These are phyloP conservation scores for Sclerotinia nivalis DNA, from an alignment of 2,329 filamentous ascomycete species.

Conservation along the genomic window DNA sequence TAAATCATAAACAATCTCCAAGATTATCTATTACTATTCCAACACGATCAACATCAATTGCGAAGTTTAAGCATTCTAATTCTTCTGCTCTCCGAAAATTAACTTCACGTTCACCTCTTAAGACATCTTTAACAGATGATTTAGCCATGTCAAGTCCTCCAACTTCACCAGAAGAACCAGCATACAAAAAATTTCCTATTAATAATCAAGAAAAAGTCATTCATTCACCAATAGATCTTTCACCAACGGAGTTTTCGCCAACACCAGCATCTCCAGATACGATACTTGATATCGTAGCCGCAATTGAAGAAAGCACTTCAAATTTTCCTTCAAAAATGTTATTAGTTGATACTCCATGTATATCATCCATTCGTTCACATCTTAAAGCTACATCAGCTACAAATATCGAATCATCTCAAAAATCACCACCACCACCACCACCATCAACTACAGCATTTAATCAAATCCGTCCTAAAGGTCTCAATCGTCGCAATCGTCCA, in stretches of 20 bases:
- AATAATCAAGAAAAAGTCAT: not conserved
- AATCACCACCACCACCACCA: slow-evolving; percentile 1
- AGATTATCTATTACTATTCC: slow-evolving; percentile 29
- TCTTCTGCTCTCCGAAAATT: slow-evolving; percentile 5
- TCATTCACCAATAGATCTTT: not conserved
- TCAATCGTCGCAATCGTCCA: slow-evolving; percentile 7
- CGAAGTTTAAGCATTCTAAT: not conserved
- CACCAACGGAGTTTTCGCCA: not conserved
- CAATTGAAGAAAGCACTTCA: slow-evolving; percentile 29
- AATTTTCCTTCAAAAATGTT: slow-evolving; percentile 34
- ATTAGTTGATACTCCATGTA: slow-evolving; percentile 29
- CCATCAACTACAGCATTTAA: not conserved
- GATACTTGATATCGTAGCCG: slow-evolving; percentile 26
- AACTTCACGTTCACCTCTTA: not conserved
- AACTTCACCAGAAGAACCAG: slow-evolving; percentile 6
- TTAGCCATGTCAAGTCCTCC: slow-evolving; percentile 19
- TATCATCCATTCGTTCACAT: slow-evolving; percentile 29
- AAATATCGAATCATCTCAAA: not conserved
- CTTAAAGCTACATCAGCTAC: slow-evolving; percentile 10
- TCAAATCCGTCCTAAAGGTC: not conserved
- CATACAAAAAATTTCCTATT: not conserved
- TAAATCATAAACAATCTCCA: slow-evolving; percentile 25
- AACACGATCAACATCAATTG: slow-evolving; percentile 30
- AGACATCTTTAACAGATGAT: not conserved
- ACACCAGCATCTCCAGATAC: slow-evolving; percentile 13